Conservation (phyloP, 2,329 filamentous ascomycete genomes). For the Stemphylium lycopersici region DNA sequence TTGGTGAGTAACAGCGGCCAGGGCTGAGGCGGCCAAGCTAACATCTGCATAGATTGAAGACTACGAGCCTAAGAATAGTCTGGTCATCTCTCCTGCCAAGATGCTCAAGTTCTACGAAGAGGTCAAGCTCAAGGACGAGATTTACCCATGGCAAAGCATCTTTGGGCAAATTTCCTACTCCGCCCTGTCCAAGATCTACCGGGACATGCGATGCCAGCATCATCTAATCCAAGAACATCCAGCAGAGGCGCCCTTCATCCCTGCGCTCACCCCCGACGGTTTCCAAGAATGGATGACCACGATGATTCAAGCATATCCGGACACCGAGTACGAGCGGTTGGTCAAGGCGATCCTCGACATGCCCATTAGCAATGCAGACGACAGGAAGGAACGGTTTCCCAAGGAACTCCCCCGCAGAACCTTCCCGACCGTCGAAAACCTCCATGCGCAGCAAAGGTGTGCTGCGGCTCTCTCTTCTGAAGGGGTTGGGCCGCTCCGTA, state of each 20-base stretch:
- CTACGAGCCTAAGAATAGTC: slow-evolving; percentile 68
- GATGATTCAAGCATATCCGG: slow-evolving; percentile 76
- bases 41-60: slow-evolving; percentile 65
- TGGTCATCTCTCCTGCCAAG: slow-evolving; percentile 78
- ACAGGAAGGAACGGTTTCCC: slow-evolving; percentile 74
- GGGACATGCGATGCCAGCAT: slow-evolving; percentile 55
- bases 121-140: slow-evolving; percentile 68
- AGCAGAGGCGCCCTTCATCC: slow-evolving; percentile 52
- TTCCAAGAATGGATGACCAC: slow-evolving; percentile 70
- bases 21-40: slow-evolving; percentile 4
- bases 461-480: slow-evolving; percentile 64
- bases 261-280: slow-evolving; percentile 55
- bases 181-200: slow-evolving; percentile 54
- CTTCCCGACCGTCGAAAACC: slow-evolving; percentile 67
- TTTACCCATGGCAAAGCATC: slow-evolving; percentile 71
- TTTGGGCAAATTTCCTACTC: slow-evolving; percentile 52
- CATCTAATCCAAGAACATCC: slow-evolving; percentile 55
- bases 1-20: slow-evolving; percentile 60
- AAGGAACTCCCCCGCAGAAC: slow-evolving; percentile 77
- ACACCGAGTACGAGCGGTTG: slow-evolving; percentile 74
- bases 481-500: slow-evolving; percentile 44
- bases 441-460: slow-evolving; percentile 64
- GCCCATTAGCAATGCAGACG: slow-evolving; percentile 70
- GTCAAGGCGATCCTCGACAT: slow-evolving; percentile 71
- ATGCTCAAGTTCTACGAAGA: slow-evolving; percentile 75